Evolutionary conservation across 805 yeast genomes (phyloP).

Genomic region (Wickerhamomyces bovis): DNA sequence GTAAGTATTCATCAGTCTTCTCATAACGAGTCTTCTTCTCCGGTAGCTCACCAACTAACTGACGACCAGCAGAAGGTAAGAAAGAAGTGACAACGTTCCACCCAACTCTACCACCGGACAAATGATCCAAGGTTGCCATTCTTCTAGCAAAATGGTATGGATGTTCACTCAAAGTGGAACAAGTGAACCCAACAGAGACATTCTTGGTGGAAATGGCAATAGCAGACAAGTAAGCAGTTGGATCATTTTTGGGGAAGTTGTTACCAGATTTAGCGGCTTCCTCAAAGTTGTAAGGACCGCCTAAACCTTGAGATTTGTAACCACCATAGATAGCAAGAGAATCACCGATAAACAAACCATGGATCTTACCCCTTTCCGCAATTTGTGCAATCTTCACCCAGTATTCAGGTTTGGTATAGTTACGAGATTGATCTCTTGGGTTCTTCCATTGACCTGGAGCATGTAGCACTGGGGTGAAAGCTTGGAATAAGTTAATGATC

Average conservation of each 20-base stretch:
- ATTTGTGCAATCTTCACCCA: conserved; percentile 33
- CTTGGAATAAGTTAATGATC: conserved; percentile 33
- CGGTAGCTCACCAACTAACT: conserved; percentile 22
- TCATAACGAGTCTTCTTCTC: conserved; percentile 27
- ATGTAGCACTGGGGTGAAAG: conserved; percentile 27
- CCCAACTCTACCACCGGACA: conserved; percentile 35
- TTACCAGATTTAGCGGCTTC: conserved; percentile 9
- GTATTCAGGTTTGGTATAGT: conserved; percentile 26
- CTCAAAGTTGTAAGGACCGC: conserved; percentile 7
- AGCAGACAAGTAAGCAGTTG: conserved; percentile 22
- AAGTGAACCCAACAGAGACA: conserved; percentile 32
- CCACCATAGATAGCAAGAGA: conserved; percentile 7
- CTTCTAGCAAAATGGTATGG: conserved; percentile 35
- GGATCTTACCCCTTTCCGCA: conserved; percentile 32
- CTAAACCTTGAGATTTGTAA: conserved; percentile 6
- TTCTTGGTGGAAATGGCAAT: conserved; percentile 29
- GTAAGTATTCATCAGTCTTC: conserved; percentile 36
- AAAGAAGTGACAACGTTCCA: conserved; percentile 38
- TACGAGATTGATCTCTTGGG: conserved; percentile 29
- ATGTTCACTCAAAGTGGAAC: conserved; percentile 35
- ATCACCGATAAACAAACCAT: conserved; percentile 25
- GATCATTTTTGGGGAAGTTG: conserved; percentile 10
- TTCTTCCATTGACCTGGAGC: conserved; percentile 33
- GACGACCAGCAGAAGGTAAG: conserved; percentile 34
- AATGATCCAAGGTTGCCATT: conserved; percentile 35